These are phyloP conservation scores for Rhodotorula paludigena DNA, from an alignment of 768 basidiomycete species.

Conservation along the genomic window DNA sequence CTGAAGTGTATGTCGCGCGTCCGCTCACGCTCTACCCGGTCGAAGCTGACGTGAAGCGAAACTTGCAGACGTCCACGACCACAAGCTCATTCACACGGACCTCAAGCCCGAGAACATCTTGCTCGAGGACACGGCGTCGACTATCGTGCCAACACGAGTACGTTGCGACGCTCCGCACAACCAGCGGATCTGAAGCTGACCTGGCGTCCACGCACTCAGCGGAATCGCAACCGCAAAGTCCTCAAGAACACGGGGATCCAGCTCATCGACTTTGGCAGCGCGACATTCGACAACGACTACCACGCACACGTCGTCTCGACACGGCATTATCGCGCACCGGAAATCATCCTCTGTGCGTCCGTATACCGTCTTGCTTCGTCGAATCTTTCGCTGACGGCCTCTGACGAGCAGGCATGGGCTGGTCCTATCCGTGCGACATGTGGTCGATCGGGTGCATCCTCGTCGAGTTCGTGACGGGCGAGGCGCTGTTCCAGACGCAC, in stretches of 20 bases:
- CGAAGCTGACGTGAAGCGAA: too few species aligned
- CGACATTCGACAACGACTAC: conserved; percentile 95
- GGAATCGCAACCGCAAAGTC: conserved; percentile 61
- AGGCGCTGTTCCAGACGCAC: conserved; percentile 98
- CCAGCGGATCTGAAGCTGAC: not conserved
- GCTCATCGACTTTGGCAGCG: conserved; percentile 96
- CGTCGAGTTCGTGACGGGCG: conserved; percentile 95
- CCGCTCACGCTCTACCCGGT: too few species aligned
- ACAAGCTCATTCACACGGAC: conserved; percentile 92
- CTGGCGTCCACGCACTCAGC: conserved; percentile 51
- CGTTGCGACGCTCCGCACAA: conserved; percentile 18
- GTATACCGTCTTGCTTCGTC: not conserved
- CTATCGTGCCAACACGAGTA: conserved; percentile 43
- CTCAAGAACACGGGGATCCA: conserved; percentile 84
- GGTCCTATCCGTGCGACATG: conserved; percentile 97
- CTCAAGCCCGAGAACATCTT: conserved; percentile 98
- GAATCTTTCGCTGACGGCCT: not conserved
- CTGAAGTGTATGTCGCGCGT: conserved; percentile 76
- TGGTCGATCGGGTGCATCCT: conserved; percentile 98
- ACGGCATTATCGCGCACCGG: conserved; percentile 95
- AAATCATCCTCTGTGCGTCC: conserved; percentile 89
- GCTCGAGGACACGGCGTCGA: conserved; percentile 74
- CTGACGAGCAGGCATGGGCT: conserved; percentile 68
- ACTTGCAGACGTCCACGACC: conserved; percentile 58
- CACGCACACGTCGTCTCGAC: conserved; percentile 98